These are phyloP conservation scores for Babesia caballi DNA, from an alignment of 169 alveolate genomes.

Conservation along the genomic window DNA sequence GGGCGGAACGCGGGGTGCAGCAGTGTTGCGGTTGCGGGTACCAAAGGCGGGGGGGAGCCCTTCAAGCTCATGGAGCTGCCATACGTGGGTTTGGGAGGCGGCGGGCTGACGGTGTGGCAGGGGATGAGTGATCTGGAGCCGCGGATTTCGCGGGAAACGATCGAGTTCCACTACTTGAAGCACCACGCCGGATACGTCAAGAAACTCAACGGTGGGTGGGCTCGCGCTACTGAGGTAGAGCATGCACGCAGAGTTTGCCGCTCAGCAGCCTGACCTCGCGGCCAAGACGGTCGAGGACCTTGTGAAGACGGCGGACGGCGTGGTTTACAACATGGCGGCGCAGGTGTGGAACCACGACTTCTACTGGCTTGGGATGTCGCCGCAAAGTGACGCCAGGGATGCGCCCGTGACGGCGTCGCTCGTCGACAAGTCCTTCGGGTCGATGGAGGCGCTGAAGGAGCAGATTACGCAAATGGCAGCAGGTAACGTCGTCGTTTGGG, in stretches of 20 bases:
- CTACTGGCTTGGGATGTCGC: slow-evolving; percentile 61
- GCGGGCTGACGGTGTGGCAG: slow-evolving; percentile 20
- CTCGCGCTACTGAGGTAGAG: neutral
- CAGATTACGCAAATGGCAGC: slow-evolving; percentile 46
- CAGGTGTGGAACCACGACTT: slow-evolving; percentile 70
- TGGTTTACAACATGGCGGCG: slow-evolving; percentile 39
- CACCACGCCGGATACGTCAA: slow-evolving; percentile 89
- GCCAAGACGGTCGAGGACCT: slow-evolving; percentile 20
- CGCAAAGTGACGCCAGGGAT: neutral
- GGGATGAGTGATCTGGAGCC: slow-evolving; percentile 83
- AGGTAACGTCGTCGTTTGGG: slow-evolving; percentile 43
- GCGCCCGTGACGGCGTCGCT: neutral
- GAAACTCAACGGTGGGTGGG: slow-evolving; percentile 78
- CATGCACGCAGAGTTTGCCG: slow-evolving; percentile 33
- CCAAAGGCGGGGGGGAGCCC: neutral
- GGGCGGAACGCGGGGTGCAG: neutral
- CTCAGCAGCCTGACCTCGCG: neutral
- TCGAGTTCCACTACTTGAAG: slow-evolving; percentile 84
- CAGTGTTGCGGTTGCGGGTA: neutral
- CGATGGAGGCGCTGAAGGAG: slow-evolving; percentile 51
- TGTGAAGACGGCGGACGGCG: neutral
- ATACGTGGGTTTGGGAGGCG: slow-evolving; percentile 10
- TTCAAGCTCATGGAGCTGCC: slow-evolving; percentile 55
- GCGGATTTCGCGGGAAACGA: slow-evolving; percentile 79
- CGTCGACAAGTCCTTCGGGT: slow-evolving; percentile 27